Evolutionary conservation across 371 early-diverging fungal genomes (phyloP).

Genomic region (Syncephalastrum sp.): DNA sequence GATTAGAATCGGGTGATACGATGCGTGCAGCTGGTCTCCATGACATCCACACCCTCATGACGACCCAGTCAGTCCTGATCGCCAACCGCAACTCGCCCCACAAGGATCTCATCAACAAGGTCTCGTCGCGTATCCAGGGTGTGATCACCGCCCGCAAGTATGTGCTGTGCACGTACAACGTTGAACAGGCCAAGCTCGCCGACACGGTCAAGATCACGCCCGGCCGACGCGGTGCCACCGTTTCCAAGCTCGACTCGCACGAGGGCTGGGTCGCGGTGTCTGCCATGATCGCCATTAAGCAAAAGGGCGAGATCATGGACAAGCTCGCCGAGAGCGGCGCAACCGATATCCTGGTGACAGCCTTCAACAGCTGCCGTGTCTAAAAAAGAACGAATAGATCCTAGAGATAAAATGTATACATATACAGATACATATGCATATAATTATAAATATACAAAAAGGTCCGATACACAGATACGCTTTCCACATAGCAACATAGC

Average conservation of each 20-base stretch:
- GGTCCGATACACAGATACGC: too few relatives aligned
- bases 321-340: conserved; percentile 87
- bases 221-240: conserved; percentile 90
- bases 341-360: conserved; percentile 85
- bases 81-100: conserved; percentile 63
- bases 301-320: conserved; percentile 88
- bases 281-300: conserved; percentile 81
- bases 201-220: conserved; percentile 81
- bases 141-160: conserved; percentile 86
- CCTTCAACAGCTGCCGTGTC: conserved; percentile 78
- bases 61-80: conserved; percentile 88
- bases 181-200: conserved; percentile 60
- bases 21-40: conserved; percentile 97
- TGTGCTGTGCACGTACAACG: conserved; percentile 90
- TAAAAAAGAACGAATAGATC: conserved; percentile 22
- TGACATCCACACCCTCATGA: conserved; percentile 77
- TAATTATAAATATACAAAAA: too few relatives aligned
- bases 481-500: too few relatives aligned
- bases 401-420: too few relatives aligned
- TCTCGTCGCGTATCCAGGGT: conserved; percentile 85
- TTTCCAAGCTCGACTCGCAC: conserved; percentile 80
- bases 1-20: conserved; percentile 92
- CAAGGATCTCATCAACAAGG: conserved; percentile 67
- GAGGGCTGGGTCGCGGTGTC: conserved; percentile 89
- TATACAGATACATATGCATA: too few relatives aligned